phyloP scores from a whole-genome alignment of 2,329 filamentous ascomycete genomes.

The Huntiella bhutanensis region DNA sequence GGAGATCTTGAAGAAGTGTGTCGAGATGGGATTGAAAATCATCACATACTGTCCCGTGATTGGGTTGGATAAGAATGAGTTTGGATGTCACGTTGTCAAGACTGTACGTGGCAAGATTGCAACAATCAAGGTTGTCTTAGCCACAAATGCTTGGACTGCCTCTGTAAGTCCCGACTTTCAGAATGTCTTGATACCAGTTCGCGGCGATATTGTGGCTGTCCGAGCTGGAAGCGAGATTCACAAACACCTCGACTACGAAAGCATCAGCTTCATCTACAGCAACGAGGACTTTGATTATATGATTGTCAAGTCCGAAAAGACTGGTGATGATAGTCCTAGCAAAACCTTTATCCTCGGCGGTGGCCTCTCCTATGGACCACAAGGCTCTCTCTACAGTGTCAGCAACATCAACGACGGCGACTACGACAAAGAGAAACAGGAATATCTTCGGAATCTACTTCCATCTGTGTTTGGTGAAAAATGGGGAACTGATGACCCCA shows the following conservation, averaged over 20 bases:
- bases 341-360: constrained; percentile 42
- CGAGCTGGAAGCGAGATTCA: not conserved
- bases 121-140: constrained; percentile 14
- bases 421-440: constrained; percentile 30
- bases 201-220: constrained; percentile 11
- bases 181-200: constrained; percentile 14
- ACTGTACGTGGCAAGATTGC: constrained; percentile 14
- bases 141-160: constrained; percentile 17
- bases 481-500: constrained; percentile 24
- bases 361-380: constrained; percentile 25
- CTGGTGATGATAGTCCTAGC: constrained; percentile 21
- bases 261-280: constrained; percentile 35
- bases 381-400: constrained; percentile 27
- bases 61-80: not conserved
- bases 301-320: constrained; percentile 32
- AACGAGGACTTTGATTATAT: constrained; percentile 45
- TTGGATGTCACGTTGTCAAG: constrained; percentile 8
- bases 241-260: constrained; percentile 23
- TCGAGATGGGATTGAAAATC: constrained; percentile 7
- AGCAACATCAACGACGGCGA: constrained; percentile 37
- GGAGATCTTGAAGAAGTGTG: constrained; percentile 6
- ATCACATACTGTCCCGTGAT: constrained; percentile 7
- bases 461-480: constrained; percentile 31
- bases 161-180: constrained; percentile 9
- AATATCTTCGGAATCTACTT: constrained; percentile 26